A percentile compares a stretch with the other conserved stretches of the same genome.
Conservation (phyloP, 305 asterid genomes). For the Fraxinus platypoda region DNA sequence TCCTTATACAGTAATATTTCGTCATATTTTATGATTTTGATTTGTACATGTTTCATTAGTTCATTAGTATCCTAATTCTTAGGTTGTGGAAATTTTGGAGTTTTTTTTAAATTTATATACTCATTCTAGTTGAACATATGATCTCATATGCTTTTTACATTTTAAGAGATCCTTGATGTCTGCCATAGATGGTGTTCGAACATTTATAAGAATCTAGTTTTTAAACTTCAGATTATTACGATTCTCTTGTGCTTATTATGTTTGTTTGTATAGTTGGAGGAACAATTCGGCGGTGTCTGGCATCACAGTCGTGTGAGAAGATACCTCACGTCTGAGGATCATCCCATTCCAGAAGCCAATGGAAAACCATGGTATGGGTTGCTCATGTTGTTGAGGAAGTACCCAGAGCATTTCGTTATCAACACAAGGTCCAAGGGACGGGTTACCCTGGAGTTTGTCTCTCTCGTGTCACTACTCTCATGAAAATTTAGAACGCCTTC, state of each 20-base stretch:
- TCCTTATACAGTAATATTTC: neutral
- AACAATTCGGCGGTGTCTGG: slow-evolving; percentile 69
- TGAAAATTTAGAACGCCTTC: slow-evolving; percentile 34
- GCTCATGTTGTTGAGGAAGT: slow-evolving; percentile 79
- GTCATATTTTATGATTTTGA: neutral
- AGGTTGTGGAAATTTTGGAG: neutral
- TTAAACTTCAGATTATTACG: neutral
- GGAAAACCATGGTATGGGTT: slow-evolving; percentile 94
- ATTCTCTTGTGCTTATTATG: neutral
- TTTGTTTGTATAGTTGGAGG: slow-evolving; percentile 59
- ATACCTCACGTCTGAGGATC: slow-evolving; percentile 78
- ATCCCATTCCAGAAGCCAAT: slow-evolving; percentile 59
- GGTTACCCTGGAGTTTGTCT: slow-evolving; percentile 69
- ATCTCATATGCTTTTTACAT: neutral
- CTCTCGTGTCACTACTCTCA: slow-evolving; percentile 83
- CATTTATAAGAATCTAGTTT: neutral
- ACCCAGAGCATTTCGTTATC: slow-evolving; percentile 91
- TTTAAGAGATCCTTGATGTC: neutral
- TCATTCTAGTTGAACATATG: neutral
- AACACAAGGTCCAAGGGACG: slow-evolving; percentile 88
- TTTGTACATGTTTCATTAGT: neutral
- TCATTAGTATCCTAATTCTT: neutral
- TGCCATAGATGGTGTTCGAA: neutral
- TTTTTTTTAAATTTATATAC: neutral
- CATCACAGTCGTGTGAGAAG: slow-evolving; percentile 85